These are phyloP conservation scores for Nectriaceae sp. DNA, from an alignment of 2,329 filamentous ascomycete species.

Conservation along the genomic window DNA sequence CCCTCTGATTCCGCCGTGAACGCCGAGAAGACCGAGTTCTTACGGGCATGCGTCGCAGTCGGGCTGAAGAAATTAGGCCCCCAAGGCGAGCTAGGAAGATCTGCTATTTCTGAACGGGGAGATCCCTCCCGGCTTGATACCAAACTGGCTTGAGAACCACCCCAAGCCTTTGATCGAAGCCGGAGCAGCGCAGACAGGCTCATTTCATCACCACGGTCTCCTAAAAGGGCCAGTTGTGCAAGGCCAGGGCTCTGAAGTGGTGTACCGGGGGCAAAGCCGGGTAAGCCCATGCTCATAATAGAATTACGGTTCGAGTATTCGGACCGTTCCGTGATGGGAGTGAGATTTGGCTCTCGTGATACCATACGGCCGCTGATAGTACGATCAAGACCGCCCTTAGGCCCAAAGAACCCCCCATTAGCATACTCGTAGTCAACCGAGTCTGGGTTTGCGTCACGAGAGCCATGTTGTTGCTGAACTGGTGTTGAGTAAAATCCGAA, in stretches of 20 bases:
- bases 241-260: conserved; percentile 70
- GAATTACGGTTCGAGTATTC: conserved; percentile 97
- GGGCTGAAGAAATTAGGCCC: conserved; percentile 21
- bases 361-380: conserved; percentile 73
- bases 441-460: conserved; percentile 40
- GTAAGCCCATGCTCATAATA: conserved; percentile 68
- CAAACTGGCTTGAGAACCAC: conserved; percentile 76
- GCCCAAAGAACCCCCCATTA: conserved; percentile 88
- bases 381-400: conserved; percentile 66
- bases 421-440: conserved; percentile 57
- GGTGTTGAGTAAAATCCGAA: conserved; percentile 90
- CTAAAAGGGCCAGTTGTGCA: conserved; percentile 72
- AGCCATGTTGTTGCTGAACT: conserved; percentile 43
- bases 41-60: conserved; percentile 42
- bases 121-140: conserved; percentile 55
- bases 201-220: conserved; percentile 63
- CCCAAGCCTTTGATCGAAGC: conserved; percentile 75
- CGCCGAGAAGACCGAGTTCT: conserved; percentile 52
- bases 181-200: conserved; percentile 71
- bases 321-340: conserved; percentile 92
- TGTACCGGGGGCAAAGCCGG: conserved; percentile 43
- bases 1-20: conserved; percentile 51
- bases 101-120: conserved; percentile 51
- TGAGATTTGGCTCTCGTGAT: conserved; percentile 86
- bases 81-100: conserved; percentile 48